Base-by-base conservation (phyloP, 1,284 basidiomycete genomes). In the Coniferiporia weirii region DNA sequence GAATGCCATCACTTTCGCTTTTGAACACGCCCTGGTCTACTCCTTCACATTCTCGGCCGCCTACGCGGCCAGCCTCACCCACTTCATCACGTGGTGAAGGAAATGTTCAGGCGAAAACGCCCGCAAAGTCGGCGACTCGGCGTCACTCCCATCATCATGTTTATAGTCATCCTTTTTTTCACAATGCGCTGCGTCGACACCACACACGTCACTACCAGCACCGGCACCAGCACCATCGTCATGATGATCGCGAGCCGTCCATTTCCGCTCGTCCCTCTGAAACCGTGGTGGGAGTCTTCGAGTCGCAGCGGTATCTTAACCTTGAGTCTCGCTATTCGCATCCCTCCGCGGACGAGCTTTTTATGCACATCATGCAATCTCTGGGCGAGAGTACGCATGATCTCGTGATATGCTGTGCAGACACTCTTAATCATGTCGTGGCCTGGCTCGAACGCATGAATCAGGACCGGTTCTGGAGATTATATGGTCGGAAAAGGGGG, bases 281-380 rank as follows among this genome's bases (percentile, higher is more conserved):
- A 68, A 76, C 81, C 38, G 83, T 83, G 0, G 92, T 94, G 0
- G 92, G 91, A 0, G 83, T 91, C 8, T 93, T 93, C 65, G 91
- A 94, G 71, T 84, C 82, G 10, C 84, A 89, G 66, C 74, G 84
- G 38, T 93, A 93, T 68, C 78, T 92, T 66, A 83, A 92, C 63
- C 74, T 93, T 4, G 91, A 94, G 67, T 79, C 73, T 9, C 75
- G 77, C 47, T 71, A 84, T 36, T 70, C 73, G n/a, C 80, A 85
- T 57, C 80, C 79, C 0, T 73, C 81, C 65, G 75, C 78, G 4
- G 78, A 80, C 19, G 72, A 75, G 34, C 75, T 83, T 44, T 78
- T 82, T 2, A 74, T 76, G 49, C 75, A 76, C 58, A 77, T 79
- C 46, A 78, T 82, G 5, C 71, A 72, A 17, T 72, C 91, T 2